Percentiles rank a stretch among this genome's conserved stretches.
Evolutionary conservation across 345 rosid genomes (phyloP).

Genomic region (Eucalyptus grandis): DNA sequence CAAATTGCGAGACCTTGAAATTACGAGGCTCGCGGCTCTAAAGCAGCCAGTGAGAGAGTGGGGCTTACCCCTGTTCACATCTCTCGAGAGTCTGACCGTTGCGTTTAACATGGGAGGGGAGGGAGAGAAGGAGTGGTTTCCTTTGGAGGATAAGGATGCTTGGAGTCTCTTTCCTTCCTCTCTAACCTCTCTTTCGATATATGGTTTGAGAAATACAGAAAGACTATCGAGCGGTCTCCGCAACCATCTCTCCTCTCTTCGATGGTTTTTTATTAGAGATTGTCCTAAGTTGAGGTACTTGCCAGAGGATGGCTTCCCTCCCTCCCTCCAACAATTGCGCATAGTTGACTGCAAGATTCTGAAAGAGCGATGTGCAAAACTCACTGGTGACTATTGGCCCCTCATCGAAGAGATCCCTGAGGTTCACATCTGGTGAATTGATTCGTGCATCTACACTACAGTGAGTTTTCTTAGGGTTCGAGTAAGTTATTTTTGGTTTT

Average conservation of each 20-base stretch:
- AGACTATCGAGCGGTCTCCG: background rate
- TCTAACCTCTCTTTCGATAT: accelerated
- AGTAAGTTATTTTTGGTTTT: no score
- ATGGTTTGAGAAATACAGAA: background rate
- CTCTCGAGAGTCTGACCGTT: accelerated
- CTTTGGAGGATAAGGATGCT: background rate
- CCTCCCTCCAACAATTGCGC: accelerated
- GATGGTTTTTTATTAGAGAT: accelerated
- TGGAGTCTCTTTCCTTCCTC: background rate
- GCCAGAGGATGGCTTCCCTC: background rate
- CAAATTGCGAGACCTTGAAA: accelerated
- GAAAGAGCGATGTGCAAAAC: background rate
- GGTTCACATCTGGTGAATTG: accelerated
- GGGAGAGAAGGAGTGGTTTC: background rate
- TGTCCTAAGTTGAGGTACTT: background rate
- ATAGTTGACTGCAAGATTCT: accelerated
- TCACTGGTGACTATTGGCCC: background rate
- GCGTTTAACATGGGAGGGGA: background rate
- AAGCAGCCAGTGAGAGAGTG: no score
- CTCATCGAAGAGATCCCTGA: background rate
- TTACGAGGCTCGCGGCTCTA: accelerated
- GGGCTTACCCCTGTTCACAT: background rate
- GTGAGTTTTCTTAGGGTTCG: no score
- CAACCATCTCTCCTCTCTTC: background rate
- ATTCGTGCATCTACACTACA: no score